Evolutionary conservation across 2,329 filamentous ascomycete genomes (phyloP).

Genomic region (Venturiaceae sp.): DNA sequence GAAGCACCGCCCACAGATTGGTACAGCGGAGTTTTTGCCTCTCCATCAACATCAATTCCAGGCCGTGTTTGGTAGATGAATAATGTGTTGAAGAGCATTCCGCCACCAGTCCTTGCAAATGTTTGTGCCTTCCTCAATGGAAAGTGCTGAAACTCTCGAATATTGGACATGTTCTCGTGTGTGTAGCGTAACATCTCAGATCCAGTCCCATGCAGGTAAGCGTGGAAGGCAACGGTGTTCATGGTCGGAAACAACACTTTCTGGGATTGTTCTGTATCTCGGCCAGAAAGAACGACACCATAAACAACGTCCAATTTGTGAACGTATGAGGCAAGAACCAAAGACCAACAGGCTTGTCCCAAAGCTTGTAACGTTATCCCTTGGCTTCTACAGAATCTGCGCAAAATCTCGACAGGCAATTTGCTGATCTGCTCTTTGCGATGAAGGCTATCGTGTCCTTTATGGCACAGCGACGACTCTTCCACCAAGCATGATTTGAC

Average conservation of each 20-base stretch:
- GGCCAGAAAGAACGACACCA: slow-evolving; percentile 73
- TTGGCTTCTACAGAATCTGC: slow-evolving; percentile 52
- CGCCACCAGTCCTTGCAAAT: slow-evolving; percentile 33
- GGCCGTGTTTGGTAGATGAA: slow-evolving; percentile 56
- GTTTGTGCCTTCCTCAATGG: slow-evolving; percentile 62
- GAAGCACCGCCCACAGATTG: slow-evolving; percentile 54
- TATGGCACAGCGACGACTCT: not conserved
- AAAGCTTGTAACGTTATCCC: slow-evolving; percentile 68
- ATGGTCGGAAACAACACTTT: slow-evolving; percentile 76
- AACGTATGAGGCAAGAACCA: slow-evolving; percentile 55
- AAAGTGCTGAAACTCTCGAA: slow-evolving; percentile 66
- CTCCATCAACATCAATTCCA: slow-evolving; percentile 18
- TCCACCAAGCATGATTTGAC: not conserved
- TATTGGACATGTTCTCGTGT: slow-evolving; percentile 57
- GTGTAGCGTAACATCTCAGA: slow-evolving; percentile 59
- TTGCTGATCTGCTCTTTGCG: slow-evolving; percentile 38
- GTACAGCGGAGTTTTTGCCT: slow-evolving; percentile 35
- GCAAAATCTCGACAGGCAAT: slow-evolving; percentile 32
- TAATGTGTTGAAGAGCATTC: slow-evolving; percentile 50
- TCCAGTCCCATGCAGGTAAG: slow-evolving; percentile 59
- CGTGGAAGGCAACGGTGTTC: slow-evolving; percentile 75
- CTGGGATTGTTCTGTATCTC: slow-evolving; percentile 62
- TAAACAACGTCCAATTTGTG: slow-evolving; percentile 66
- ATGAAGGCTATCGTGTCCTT: slow-evolving; percentile 19
- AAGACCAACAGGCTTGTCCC: slow-evolving; percentile 66